phyloP scores from a whole-genome alignment of 768 basidiomycete genomes.

The Crucibulum laeve region DNA sequence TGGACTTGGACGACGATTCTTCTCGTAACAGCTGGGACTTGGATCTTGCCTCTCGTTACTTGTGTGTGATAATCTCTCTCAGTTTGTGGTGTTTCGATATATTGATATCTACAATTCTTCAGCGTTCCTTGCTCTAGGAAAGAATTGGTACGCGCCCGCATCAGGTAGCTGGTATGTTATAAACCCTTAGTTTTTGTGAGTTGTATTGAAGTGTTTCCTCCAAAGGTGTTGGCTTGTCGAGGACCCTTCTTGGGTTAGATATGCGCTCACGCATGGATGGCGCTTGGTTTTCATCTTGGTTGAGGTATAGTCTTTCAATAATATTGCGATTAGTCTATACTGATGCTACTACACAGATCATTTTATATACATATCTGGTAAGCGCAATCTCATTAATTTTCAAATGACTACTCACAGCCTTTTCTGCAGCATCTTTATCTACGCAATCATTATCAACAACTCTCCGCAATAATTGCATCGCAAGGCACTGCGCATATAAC shows the following conservation, averaged over 20 bases:
- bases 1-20: neutral
- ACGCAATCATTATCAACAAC: neutral
- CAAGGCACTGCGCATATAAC: neutral
- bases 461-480: neutral
- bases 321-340: neutral
- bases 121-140: conserved; percentile 11
- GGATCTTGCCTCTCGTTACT: neutral
- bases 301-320: conserved; percentile 16
- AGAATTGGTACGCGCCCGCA: conserved; percentile 11
- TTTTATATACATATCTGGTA: conserved; percentile 3
- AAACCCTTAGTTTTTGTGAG: neutral
- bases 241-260: conserved; percentile 9
- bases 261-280: conserved; percentile 11
- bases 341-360: neutral
- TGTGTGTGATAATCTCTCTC: neutral
- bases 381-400: neutral
- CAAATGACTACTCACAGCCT: neutral
- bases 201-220: neutral
- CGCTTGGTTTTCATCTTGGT: conserved; percentile 10
- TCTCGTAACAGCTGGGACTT: neutral
- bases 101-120: neutral
- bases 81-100: neutral
- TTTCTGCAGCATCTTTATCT: neutral
- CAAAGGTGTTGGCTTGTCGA: conserved; percentile 11
- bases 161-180: conserved; percentile 11